Base-by-base conservation (phyloP, 2,329 filamentous ascomycete species). In the Claviceps monticola region DNA sequence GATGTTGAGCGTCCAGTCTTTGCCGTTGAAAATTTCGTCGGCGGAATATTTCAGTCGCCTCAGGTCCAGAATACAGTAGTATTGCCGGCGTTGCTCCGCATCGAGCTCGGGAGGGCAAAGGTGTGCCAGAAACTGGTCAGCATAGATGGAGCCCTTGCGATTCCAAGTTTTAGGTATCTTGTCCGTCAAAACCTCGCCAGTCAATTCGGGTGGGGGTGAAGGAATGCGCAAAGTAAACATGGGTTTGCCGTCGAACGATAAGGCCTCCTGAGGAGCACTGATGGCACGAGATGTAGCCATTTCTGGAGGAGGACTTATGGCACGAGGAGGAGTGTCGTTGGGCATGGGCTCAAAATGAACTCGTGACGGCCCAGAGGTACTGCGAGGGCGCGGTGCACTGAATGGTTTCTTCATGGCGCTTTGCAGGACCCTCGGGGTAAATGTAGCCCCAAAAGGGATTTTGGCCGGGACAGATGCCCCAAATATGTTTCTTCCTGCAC, bases 1-100 rank as follows among this genome's bases (percentile, higher is more conserved):
- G 17, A 81, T 73, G 56, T 82, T 82, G 50, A 82, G 64, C 64
- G 78, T 79, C 78, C 78, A 82, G 56, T 79, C 77, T 61, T 81
- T 81, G 61, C 73, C 76, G 17, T 66, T 61, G 53, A 81, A 82
- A 16, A 82, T 78, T 58, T 81, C 78, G 57, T 80, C 73, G 29
- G 78, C 78, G 5, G 77, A 74, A 58, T 80, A 79, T 64, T 82
- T 82, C 46, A 82, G 69, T 56, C 78, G 73, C 54, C 78, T 75
- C 53, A 82, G 67, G 59, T 82, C 78, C 57, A 82, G 75, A 55
- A 82, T 75, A 60, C 78, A 81, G 58, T 80, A 81, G 60, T 80
- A 81, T 65, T 81, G 78, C 53, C 77, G 74, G 47, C 76, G 72
- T 63, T 81, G 77, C 50, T 77, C 69, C 49, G 81, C 78, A 56